Percentiles rank a stretch among this genome's conserved stretches.
Evolutionary conservation across 2,329 filamentous ascomycete species (phyloP).

Genomic region (Phaeomoniella chlamydospora): DNA sequence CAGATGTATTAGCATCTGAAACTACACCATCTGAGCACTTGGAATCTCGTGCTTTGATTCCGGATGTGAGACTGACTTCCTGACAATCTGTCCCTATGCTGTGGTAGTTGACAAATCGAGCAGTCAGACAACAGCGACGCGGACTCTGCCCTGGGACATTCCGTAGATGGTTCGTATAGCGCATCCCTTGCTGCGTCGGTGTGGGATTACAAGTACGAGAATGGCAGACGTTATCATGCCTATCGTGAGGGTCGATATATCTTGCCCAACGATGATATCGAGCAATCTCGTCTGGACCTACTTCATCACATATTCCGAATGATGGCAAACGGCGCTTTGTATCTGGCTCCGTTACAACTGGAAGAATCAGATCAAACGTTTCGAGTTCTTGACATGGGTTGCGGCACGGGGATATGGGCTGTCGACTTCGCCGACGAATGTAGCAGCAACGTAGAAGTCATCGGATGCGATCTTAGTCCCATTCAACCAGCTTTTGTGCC

Average conservation of each 20-base stretch:
- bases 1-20: too few species aligned
- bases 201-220: constrained; percentile 15
- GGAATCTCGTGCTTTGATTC: too few species aligned
- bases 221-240: constrained; percentile 18
- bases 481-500: constrained; percentile 29
- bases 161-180: too few species aligned
- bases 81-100: too few species aligned
- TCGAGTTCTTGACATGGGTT: constrained; percentile 15
- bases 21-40: too few species aligned
- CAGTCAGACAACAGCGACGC: too few species aligned
- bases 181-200: too few species aligned
- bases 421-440: constrained; percentile 19
- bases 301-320: constrained; percentile 16
- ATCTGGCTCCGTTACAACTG: neutral
- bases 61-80: too few species aligned
- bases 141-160: too few species aligned
- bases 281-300: constrained; percentile 5
- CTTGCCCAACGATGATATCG: constrained; percentile 8
- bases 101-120: too few species aligned
- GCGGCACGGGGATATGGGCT: constrained; percentile 24
- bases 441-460: constrained; percentile 9
- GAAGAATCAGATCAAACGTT: neutral
- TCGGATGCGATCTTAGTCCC: constrained; percentile 32
- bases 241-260: constrained; percentile 13
- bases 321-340: constrained; percentile 16